Evolutionary conservation across 139 green algal species (phyloP).

Genomic region (Raphidocelis subcapitata): DNA sequence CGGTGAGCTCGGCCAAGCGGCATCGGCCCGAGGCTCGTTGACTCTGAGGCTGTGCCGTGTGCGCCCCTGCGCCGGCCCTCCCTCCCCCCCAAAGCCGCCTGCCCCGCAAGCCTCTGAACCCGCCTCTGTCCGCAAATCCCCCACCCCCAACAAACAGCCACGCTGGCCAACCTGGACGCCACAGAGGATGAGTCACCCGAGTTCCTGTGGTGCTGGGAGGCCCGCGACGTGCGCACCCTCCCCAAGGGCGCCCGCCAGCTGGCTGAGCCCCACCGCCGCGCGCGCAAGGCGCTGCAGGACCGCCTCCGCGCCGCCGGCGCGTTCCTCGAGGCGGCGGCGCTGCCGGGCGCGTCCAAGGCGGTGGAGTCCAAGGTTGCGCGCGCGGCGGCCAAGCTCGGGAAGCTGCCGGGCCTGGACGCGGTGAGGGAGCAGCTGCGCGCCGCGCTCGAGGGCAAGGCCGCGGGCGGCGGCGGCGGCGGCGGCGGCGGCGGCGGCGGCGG

Average conservation of each 20-base stretch:
- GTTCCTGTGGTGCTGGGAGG: slow-evolving; percentile 72
- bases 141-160: too few species aligned
- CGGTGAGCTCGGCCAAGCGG: slow-evolving; percentile 33
- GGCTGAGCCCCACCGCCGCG: slow-evolving; percentile 40
- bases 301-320: slow-evolving; percentile 30
- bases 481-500: neutral
- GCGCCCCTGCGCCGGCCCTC: too few species aligned
- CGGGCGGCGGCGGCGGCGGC: neutral
- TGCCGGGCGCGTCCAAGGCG: slow-evolving; percentile 30
- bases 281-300: slow-evolving; percentile 50
- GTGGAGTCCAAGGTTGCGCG: slow-evolving; percentile 38
- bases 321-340: slow-evolving; percentile 10
- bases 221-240: slow-evolving; percentile 47
- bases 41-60: too few species aligned
- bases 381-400: slow-evolving; percentile 40
- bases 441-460: neutral
- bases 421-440: neutral
- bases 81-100: too few species aligned
- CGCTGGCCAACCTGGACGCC: slow-evolving; percentile 29
- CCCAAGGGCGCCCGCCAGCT: slow-evolving; percentile 27
- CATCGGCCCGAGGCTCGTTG: too few species aligned
- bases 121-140: too few species aligned
- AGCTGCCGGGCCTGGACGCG: slow-evolving; percentile 14
- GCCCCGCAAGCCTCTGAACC: too few species aligned
- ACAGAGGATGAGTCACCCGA: slow-evolving; percentile 44